A percentile compares a stretch with the other conserved stretches of the same genome.
Evolutionary conservation across 768 basidiomycete species (phyloP).

Genomic region (Suillus spraguei): DNA sequence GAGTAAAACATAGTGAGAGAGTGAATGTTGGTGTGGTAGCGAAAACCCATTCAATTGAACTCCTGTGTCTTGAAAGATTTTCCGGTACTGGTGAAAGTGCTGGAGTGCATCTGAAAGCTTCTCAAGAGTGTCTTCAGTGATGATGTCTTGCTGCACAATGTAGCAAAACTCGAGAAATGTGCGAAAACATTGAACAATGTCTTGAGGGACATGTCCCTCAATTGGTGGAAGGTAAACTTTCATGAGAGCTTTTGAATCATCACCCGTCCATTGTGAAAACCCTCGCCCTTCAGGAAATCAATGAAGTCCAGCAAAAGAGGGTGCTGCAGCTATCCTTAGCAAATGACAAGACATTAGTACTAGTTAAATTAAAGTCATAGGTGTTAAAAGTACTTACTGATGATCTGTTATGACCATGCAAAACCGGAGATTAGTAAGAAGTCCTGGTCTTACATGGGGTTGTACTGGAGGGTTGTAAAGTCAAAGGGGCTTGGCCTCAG

Average conservation of each 20-base stretch:
- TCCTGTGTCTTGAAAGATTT: no score
- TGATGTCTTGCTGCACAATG: slow-evolving; percentile 14
- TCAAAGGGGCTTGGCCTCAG: no score
- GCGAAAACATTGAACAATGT: slow-evolving; percentile 14
- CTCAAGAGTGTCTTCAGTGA: background rate
- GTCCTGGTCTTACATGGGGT: no score
- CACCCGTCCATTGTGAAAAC: slow-evolving; percentile 39
- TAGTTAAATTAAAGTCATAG: background rate
- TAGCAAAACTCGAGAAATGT: slow-evolving; percentile 35
- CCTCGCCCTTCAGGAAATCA: slow-evolving; percentile 32
- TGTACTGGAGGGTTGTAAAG: no score
- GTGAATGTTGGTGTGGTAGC: no score
- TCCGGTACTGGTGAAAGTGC: no score
- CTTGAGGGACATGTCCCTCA: no score
- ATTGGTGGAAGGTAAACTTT: background rate
- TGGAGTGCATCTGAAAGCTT: no score
- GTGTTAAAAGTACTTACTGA: slow-evolving; percentile 2
- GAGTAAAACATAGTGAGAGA: no score
- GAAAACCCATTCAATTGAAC: no score
- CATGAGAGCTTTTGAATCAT: slow-evolving; percentile 39
- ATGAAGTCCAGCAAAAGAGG: slow-evolving; percentile 31
- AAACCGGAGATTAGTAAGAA: no score
- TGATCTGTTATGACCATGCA: no score
- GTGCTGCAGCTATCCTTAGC: slow-evolving; percentile 30
- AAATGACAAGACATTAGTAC: background rate